These are phyloP conservation scores for Rhodotorula paludigena DNA, from an alignment of 768 basidiomycete genomes.

Conservation along the genomic window DNA sequence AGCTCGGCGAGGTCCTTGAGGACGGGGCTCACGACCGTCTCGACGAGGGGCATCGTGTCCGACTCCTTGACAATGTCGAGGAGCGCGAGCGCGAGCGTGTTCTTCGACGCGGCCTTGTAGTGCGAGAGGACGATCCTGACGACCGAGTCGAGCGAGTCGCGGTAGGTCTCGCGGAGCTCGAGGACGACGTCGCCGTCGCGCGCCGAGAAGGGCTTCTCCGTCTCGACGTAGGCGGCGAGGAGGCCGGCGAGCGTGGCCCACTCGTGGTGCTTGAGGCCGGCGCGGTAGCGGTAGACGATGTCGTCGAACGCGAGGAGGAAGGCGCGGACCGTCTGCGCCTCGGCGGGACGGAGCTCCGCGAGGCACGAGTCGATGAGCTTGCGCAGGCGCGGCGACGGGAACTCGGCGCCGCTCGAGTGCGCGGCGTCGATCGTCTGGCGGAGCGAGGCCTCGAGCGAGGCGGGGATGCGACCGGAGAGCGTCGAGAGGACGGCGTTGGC, in stretches of 20 bases:
- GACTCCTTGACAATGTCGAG: constrained; percentile 84
- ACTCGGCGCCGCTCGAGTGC: constrained; percentile 64
- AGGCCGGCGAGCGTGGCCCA: constrained; percentile 69
- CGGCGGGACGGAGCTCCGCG: constrained; percentile 71
- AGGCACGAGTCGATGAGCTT: constrained; percentile 76
- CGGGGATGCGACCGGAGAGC: constrained; percentile 86
- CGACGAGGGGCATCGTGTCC: constrained; percentile 69
- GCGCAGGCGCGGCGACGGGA: constrained; percentile 82
- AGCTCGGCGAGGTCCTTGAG: constrained; percentile 75
- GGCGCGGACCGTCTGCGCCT: constrained; percentile 70
- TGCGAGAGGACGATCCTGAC: constrained; percentile 84
- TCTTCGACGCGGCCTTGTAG: constrained; percentile 89
- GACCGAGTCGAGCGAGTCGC: constrained; percentile 84
- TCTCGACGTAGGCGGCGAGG: constrained; percentile 71
- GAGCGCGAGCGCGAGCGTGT: constrained; percentile 75
- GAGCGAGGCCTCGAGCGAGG: constrained; percentile 80
- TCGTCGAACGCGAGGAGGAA: constrained; percentile 67
- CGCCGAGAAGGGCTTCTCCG: constrained; percentile 88
- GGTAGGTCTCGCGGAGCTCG: constrained; percentile 81
- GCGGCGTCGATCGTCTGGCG: constrained; percentile 70
- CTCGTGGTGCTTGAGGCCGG: constrained; percentile 82
- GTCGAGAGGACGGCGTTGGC: constrained; percentile 74
- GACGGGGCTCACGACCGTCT: constrained; percentile 68
- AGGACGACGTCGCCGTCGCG: constrained; percentile 89
- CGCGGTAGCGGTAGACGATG: constrained; percentile 70